Percentiles rank a stretch among this genome's conserved stretches.
These are phyloP conservation scores for Ophiocytium majus DNA, from an alignment of 352 stramenopile genomes.

Conservation along the genomic window DNA sequence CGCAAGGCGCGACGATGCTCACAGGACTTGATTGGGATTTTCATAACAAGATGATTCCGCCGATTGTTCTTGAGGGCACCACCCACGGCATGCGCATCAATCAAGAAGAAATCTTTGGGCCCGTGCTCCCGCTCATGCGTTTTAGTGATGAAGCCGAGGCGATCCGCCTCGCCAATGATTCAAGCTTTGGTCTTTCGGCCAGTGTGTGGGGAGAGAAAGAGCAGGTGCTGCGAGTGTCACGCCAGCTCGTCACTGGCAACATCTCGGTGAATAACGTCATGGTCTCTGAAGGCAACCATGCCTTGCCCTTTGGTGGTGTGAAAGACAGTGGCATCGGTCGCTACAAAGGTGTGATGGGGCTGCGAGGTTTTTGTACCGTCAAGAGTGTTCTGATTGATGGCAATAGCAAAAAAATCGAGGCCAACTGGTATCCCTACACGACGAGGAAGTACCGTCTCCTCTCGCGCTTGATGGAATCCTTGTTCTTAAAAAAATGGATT, in stretches of 20 bases:
- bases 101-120: slow-evolving; percentile 80
- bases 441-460: too few species aligned
- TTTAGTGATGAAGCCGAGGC: neutral
- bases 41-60: too few species aligned
- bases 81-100: slow-evolving; percentile 75
- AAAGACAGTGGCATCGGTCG: slow-evolving; percentile 77
- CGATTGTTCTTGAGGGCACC: slow-evolving; percentile 70
- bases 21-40: slow-evolving; percentile 72
- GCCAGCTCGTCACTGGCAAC: slow-evolving; percentile 71
- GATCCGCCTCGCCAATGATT: slow-evolving; percentile 52
- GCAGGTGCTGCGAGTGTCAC: slow-evolving; percentile 65
- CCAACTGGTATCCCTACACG: too few species aligned
- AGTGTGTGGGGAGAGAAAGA: slow-evolving; percentile 67
- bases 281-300: slow-evolving; percentile 74
- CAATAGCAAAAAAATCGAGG: too few species aligned
- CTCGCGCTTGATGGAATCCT: too few species aligned
- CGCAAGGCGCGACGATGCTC: slow-evolving; percentile 71
- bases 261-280: slow-evolving; percentile 80
- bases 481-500: too few species aligned
- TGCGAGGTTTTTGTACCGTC: too few species aligned
- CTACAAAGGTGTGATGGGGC: slow-evolving; percentile 77
- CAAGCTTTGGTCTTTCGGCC: slow-evolving; percentile 72
- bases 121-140: slow-evolving; percentile 77
- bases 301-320: slow-evolving; percentile 76
- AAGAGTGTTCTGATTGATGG: too few species aligned